phyloP scores from a whole-genome alignment of 352 stramenopile species.

The Pythium folliculosum region DNA sequence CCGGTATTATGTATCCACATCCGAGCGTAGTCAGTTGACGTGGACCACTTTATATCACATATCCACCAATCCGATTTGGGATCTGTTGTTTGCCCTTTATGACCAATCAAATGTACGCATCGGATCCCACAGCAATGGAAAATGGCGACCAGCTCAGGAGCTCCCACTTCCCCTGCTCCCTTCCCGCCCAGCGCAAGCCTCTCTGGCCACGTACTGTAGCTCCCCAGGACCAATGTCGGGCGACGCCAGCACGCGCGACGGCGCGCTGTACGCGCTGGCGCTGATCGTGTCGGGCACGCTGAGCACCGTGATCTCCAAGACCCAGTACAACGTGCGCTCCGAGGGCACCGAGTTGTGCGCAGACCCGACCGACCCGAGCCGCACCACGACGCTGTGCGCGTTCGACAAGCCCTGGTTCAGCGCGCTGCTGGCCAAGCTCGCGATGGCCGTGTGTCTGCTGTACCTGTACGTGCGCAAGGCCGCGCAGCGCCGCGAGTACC shows the following conservation, averaged over 20 bases:
- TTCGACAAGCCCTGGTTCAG: conserved; percentile 87
- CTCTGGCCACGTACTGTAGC: too few relatives aligned
- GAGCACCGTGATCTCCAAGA: conserved; percentile 85
- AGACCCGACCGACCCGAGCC: conserved; percentile 34
- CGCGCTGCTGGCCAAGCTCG: conserved; percentile 80
- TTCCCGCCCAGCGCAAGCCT: too few relatives aligned
- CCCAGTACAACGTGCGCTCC: conserved; percentile 65
- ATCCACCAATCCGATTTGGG: not conserved
- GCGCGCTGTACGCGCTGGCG: conserved; percentile 51
- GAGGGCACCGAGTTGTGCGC: conserved; percentile 50
- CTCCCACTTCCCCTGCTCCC: not conserved
- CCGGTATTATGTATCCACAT: conserved; percentile 17
- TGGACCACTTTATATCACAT: conserved; percentile 9
- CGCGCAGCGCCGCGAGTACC: conserved; percentile 50
- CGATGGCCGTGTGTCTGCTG: conserved; percentile 78
- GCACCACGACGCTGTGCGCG: conserved; percentile 52
- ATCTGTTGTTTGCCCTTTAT: not conserved
- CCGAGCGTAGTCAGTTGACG: not conserved
- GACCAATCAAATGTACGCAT: not conserved
- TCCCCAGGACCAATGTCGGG: not conserved
- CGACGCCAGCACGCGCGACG: conserved; percentile 29
- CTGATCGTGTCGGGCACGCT: conserved; percentile 82
- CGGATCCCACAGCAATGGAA: not conserved
- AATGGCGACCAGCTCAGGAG: not conserved
- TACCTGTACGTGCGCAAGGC: conserved; percentile 67